Conservation (phyloP, 179 eudicot species). For the Gypsophila paniculata region DNA sequence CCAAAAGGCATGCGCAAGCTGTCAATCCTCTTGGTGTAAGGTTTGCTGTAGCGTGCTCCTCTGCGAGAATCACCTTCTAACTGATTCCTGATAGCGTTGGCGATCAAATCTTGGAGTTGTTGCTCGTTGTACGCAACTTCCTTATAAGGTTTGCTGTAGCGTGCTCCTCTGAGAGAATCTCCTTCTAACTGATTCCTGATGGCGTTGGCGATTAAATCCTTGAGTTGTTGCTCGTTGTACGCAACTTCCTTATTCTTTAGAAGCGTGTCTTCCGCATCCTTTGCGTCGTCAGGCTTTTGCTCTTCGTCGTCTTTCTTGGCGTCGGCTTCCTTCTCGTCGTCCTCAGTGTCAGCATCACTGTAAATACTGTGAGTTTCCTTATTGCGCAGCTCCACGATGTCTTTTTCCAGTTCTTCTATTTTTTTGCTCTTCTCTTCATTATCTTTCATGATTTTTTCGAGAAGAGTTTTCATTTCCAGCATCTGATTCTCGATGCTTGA, state of each 20-base stretch:
- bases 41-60: background rate
- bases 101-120: background rate
- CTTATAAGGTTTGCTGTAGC: too few species aligned
- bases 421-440: background rate
- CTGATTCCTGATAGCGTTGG: background rate
- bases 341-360: background rate
- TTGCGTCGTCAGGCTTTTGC: too few species aligned
- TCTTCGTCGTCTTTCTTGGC: too few species aligned
- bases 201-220: too few species aligned
- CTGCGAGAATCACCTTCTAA: background rate
- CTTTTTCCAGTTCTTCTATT: background rate
- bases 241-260: background rate
- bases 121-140: background rate
- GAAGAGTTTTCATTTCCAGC: background rate
- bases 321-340: background rate
- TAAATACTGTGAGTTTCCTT: background rate
- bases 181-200: too few species aligned
- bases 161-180: too few species aligned
- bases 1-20: background rate
- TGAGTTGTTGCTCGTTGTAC: too few species aligned
- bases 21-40: background rate
- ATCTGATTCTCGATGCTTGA: background rate
- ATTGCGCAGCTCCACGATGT: background rate
- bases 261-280: too few species aligned
- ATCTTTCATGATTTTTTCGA: background rate